Percentiles rank a stretch among this genome's conserved stretches.
These are phyloP conservation scores for Phoma sp. DNA, from an alignment of 2,329 filamentous ascomycete genomes.

Conservation along the genomic window DNA sequence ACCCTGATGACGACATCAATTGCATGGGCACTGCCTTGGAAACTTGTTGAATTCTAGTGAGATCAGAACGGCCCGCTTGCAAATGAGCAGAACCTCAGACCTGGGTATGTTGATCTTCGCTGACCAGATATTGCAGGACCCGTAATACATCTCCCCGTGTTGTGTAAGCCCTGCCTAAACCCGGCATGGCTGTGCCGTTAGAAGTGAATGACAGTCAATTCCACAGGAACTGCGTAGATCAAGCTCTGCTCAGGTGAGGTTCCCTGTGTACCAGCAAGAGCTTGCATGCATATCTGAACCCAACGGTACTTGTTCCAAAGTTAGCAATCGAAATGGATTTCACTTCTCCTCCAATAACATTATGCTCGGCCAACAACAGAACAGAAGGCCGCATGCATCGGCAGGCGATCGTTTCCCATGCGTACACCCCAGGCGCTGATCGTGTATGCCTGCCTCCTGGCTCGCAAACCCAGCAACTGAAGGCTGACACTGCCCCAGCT, in stretches of 20 bases:
- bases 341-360: background rate
- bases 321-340: background rate
- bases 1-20: slow-evolving; percentile 12
- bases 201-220: background rate
- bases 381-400: slow-evolving; percentile 6
- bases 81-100: slow-evolving; percentile 1
- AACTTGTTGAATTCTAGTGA: background rate
- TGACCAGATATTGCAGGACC: background rate
- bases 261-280: background rate
- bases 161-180: background rate
- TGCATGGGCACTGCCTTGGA: slow-evolving; percentile 7
- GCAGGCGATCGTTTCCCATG: slow-evolving; percentile 15
- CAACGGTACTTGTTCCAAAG: background rate
- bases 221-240: background rate
- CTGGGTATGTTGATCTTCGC: background rate
- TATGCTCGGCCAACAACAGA: slow-evolving; percentile 4
- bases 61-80: background rate
- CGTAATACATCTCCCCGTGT: background rate
- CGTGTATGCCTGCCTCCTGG: slow-evolving; percentile 3
- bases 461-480: slow-evolving; percentile 1
- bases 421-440: slow-evolving; percentile 15
- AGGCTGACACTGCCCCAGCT: slow-evolving; percentile 2
- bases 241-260: background rate
- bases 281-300: background rate
- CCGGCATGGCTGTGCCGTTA: background rate